Percentiles rank a stretch among this genome's conserved stretches.
These are phyloP conservation scores for Monosporascus sp. DNA, from an alignment of 2,329 filamentous ascomycete genomes.

Conservation along the genomic window DNA sequence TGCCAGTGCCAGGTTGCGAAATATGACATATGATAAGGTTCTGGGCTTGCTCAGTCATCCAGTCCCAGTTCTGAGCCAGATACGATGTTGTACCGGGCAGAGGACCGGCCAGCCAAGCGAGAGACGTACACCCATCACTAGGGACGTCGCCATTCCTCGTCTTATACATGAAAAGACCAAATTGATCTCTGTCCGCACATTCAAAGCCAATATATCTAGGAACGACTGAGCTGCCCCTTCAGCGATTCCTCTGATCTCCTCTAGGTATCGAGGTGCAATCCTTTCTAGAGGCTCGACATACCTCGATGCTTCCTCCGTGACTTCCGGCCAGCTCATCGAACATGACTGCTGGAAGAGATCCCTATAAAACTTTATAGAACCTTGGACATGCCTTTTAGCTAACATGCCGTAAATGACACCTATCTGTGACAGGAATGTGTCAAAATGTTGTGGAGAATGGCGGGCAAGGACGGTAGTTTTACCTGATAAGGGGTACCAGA, in stretches of 20 bases:
- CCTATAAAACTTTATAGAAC: constrained; percentile 31
- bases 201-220: constrained; percentile 51
- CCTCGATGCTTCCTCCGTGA: constrained; percentile 31
- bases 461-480: not conserved
- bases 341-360: constrained; percentile 28
- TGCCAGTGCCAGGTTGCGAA: constrained; percentile 29
- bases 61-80: constrained; percentile 58
- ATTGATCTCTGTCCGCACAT: constrained; percentile 52
- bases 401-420: constrained; percentile 28
- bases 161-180: constrained; percentile 42
- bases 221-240: constrained; percentile 40
- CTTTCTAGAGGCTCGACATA: constrained; percentile 40
- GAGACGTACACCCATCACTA: constrained; percentile 51
- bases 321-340: constrained; percentile 27
- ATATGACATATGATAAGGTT: constrained; percentile 47
- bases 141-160: constrained; percentile 10
- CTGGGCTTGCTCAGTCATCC: constrained; percentile 43
- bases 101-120: constrained; percentile 37
- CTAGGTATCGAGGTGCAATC: constrained; percentile 30
- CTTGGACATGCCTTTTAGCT: constrained; percentile 25
- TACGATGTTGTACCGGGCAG: constrained; percentile 28
- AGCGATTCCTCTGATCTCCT: constrained; percentile 49
- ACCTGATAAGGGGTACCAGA: constrained; percentile 10
- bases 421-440: constrained; percentile 22
- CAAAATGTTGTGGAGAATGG: constrained; percentile 1